Conservation (phyloP, 257 asterid genomes). For the Jacaranda copaia region DNA sequence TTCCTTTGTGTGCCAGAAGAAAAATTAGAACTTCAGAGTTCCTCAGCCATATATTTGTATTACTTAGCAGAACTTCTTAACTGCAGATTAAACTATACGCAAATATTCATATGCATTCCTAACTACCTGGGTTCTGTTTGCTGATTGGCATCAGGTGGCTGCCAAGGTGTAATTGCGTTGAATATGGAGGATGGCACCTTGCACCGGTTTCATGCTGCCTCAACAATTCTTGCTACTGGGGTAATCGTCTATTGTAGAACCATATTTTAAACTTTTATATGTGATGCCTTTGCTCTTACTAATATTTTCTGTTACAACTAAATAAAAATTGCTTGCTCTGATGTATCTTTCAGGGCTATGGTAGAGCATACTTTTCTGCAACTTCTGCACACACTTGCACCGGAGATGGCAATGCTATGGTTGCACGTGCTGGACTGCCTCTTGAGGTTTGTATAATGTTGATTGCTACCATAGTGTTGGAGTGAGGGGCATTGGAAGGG, state of each 20-base stretch:
- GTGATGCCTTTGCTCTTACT: slow-evolving; percentile 23
- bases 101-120: not conserved
- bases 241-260: slow-evolving; percentile 45
- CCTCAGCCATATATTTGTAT: slow-evolving; percentile 4
- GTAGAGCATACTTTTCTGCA: slow-evolving; percentile 94
- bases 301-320: slow-evolving; percentile 23
- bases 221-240: slow-evolving; percentile 98
- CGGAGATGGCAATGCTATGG: slow-evolving; percentile 99
- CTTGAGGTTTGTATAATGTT: slow-evolving; percentile 68
- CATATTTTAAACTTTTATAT: slow-evolving; percentile 9
- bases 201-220: slow-evolving; percentile 86
- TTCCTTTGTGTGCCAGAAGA: not conserved
- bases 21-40: slow-evolving; percentile 14
- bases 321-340: slow-evolving; percentile 6
- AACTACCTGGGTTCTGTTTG: slow-evolving; percentile 18
- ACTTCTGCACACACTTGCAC: slow-evolving; percentile 99
- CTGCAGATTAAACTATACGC: not conserved
- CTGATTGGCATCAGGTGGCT: slow-evolving; percentile 46
- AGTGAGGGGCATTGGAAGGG: not conserved
- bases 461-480: slow-evolving; percentile 10
- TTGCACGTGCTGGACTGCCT: slow-evolving; percentile 97
- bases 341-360: slow-evolving; percentile 76
- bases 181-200: slow-evolving; percentile 98
- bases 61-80: not conserved
- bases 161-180: slow-evolving; percentile 84